Conservation (phyloP, 352 stramenopile species). For the Thraustotheca clavata region DNA sequence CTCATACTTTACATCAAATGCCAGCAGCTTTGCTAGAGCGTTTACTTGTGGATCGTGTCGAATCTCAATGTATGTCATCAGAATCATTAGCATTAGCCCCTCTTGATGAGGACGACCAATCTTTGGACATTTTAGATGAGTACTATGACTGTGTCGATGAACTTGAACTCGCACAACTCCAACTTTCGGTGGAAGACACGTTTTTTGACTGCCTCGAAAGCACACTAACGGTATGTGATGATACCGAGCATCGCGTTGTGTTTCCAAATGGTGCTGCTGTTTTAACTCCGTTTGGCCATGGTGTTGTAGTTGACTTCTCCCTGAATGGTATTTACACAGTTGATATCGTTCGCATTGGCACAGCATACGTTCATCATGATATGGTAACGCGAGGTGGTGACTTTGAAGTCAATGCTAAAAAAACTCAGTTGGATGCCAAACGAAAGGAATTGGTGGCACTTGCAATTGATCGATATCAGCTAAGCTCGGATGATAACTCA, state of each 20-base stretch:
- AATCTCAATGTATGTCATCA: too few relatives aligned
- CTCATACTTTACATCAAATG: constrained; percentile 65
- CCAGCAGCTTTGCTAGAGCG: constrained; percentile 50
- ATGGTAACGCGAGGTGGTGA: constrained; percentile 45
- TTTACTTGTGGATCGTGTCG: constrained; percentile 41
- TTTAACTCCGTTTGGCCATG: constrained; percentile 57
- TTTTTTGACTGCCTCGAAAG: constrained; percentile 80
- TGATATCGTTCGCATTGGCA: constrained; percentile 33
- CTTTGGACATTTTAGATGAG: constrained; percentile 51
- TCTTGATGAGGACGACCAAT: neutral
- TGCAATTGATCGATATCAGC: constrained; percentile 44
- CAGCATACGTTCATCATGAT: constrained; percentile 57
- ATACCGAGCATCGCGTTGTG: constrained; percentile 19
- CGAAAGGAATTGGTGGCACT: constrained; percentile 46
- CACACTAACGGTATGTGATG: constrained; percentile 30
- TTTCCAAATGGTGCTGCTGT: constrained; percentile 55
- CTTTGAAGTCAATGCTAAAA: constrained; percentile 34
- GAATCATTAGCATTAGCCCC: neutral
- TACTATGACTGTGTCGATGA: constrained; percentile 70
- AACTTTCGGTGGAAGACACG: constrained; percentile 71
- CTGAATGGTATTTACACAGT: constrained; percentile 25
- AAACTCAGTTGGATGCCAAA: constrained; percentile 40
- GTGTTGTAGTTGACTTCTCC: neutral
- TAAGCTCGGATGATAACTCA: constrained; percentile 38
- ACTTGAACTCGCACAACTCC: constrained; percentile 41